phyloP scores from a whole-genome alignment of 2,329 filamentous ascomycete genomes.

The Hymenotorrendiella dingleyae region DNA sequence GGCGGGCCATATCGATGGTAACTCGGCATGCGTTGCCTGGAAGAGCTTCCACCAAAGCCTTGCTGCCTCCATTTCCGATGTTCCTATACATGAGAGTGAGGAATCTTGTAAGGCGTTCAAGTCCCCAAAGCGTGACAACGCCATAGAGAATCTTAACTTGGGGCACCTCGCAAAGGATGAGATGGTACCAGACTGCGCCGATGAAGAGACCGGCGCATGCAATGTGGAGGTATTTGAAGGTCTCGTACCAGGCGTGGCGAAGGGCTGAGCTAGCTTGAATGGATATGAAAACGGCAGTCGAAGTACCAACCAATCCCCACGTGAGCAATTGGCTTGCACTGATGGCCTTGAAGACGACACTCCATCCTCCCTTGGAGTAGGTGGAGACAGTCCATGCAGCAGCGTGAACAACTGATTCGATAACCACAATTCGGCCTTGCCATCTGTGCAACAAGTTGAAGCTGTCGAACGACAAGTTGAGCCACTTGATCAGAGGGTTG shows the following conservation, averaged over 20 bases:
- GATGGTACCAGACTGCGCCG: slow-evolving; percentile 62
- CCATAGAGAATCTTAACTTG: slow-evolving; percentile 55
- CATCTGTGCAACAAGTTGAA: slow-evolving; percentile 79
- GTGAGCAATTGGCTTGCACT: slow-evolving; percentile 35
- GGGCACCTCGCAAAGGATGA: slow-evolving; percentile 47
- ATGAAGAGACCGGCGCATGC: slow-evolving; percentile 52
- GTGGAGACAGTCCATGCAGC: slow-evolving; percentile 49
- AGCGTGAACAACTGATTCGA: slow-evolving; percentile 63
- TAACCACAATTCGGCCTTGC: slow-evolving; percentile 69
- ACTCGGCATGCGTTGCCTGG: slow-evolving; percentile 70
- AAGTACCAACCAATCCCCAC: slow-evolving; percentile 56
- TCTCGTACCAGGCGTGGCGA: slow-evolving; percentile 74
- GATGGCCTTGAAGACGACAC: slow-evolving; percentile 35
- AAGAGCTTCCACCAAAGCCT: slow-evolving; percentile 66
- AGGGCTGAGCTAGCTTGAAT: slow-evolving; percentile 66
- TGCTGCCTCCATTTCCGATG: slow-evolving; percentile 59
- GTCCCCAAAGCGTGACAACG: slow-evolving; percentile 60
- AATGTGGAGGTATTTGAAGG: slow-evolving; percentile 70
- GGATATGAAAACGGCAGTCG: slow-evolving; percentile 55
- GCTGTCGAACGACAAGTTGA: slow-evolving; percentile 73
- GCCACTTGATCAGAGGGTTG: slow-evolving; percentile 67
- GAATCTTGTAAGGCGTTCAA: slow-evolving; percentile 57
- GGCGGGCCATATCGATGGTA: slow-evolving; percentile 66
- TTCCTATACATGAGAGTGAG: slow-evolving; percentile 59
- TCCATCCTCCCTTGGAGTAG: slow-evolving; percentile 43